A percentile compares a stretch with the other conserved stretches of the same genome.
Evolutionary conservation across 2,329 filamentous ascomycete species (phyloP).

Genomic region (Elsinoe australis): DNA sequence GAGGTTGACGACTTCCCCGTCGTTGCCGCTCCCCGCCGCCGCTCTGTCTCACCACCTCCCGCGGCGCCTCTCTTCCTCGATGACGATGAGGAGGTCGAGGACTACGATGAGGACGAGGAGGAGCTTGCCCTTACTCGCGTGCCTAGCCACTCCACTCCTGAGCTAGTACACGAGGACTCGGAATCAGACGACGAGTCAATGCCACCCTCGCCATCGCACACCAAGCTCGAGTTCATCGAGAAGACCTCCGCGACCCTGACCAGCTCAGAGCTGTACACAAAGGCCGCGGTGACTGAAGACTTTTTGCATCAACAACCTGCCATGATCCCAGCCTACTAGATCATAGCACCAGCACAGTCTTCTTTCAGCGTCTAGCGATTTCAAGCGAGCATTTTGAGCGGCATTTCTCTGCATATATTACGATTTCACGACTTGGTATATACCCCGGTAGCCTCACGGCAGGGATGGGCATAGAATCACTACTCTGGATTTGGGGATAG

Average conservation of each 20-base stretch:
- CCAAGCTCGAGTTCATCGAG: conserved; percentile 39
- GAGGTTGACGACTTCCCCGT: conserved; percentile 43
- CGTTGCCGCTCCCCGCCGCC: conserved; percentile 29
- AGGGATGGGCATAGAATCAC: conserved; percentile 12
- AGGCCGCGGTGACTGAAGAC: conserved; percentile 12
- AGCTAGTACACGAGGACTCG: conserved; percentile 40
- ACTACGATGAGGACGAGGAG: conserved; percentile 41
- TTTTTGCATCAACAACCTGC: conserved; percentile 3
- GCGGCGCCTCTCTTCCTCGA: conserved; percentile 37
- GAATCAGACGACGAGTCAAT: conserved; percentile 43
- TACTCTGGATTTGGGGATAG: conserved; percentile 4
- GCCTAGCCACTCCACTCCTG: conserved; percentile 39
- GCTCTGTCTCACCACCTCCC: conserved; percentile 33
- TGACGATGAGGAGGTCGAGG: conserved; percentile 33
- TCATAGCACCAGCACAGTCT: neutral
- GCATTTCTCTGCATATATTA: conserved; percentile 8
- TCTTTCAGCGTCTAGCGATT: conserved; percentile 8
- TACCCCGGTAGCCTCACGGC: conserved; percentile 4
- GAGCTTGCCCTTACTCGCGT: conserved; percentile 41
- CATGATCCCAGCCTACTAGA: conserved; percentile 17
- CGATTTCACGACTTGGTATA: conserved; percentile 14
- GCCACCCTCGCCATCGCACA: conserved; percentile 40
- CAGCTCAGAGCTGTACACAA: conserved; percentile 10
- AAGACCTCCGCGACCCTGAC: conserved; percentile 37
- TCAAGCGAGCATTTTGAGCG: conserved; percentile 14